Evolutionary conservation across 306 rosid species (phyloP).

Genomic region (Casuarina cunninghamiana): DNA sequence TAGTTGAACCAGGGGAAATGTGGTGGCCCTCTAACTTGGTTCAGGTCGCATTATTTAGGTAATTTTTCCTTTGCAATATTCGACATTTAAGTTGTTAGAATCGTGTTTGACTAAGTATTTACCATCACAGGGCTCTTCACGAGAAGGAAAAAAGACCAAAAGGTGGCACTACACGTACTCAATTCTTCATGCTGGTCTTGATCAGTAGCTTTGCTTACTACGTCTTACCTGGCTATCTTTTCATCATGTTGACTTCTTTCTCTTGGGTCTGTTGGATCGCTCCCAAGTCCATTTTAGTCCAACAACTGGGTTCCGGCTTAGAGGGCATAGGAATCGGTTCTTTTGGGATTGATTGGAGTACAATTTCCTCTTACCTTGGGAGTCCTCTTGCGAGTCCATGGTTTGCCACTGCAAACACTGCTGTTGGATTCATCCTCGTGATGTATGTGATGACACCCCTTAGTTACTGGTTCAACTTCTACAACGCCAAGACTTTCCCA

Average conservation of each 20-base stretch:
- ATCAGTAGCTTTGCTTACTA: conserved; percentile 54
- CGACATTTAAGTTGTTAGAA: not conserved
- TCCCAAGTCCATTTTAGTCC: conserved; percentile 56
- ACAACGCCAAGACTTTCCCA: conserved; percentile 66
- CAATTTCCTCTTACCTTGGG: conserved; percentile 67
- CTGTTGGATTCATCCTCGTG: conserved; percentile 51
- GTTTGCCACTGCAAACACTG: conserved; percentile 71
- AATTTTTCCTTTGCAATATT: conserved; percentile 1
- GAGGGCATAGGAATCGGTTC: conserved; percentile 74
- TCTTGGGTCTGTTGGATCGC: conserved; percentile 78
- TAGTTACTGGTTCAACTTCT: conserved; percentile 44
- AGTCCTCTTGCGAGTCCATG: conserved; percentile 85
- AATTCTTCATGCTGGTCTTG: conserved; percentile 61
- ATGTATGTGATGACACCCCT: conserved; percentile 81
- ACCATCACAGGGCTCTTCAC: conserved; percentile 64
- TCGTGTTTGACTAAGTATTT: not conserved
- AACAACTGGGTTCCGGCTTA: conserved; percentile 78
- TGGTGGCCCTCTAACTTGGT: conserved; percentile 87
- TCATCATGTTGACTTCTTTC: conserved; percentile 53
- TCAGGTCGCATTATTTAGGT: conserved; percentile 79
- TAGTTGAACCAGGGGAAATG: conserved; percentile 83
- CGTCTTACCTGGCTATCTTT: conserved; percentile 66
- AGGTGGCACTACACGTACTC: conserved; percentile 53
- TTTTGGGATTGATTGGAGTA: conserved; percentile 68
- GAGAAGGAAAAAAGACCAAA: conserved; percentile 59